Evolutionary conservation across 805 yeast genomes (phyloP), one percentile per base, ranked within the genome.

Genomic region (Kodamaea hsintzibuensis): DNA sequence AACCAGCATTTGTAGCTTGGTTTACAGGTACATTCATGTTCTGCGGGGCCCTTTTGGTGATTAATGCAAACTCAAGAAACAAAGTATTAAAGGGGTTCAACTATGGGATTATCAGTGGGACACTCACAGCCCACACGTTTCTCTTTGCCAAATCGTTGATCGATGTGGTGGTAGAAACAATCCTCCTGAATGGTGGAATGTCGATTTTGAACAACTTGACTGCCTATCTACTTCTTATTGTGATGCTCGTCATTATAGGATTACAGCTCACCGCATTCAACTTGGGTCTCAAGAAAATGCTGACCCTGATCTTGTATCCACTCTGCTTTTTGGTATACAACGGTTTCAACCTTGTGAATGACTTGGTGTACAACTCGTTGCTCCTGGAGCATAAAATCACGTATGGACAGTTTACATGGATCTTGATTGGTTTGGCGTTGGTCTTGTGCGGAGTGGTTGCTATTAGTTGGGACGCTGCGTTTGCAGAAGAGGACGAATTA

Each of bases 301-400:
- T 91, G 50, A 89, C 97, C 0, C 83, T 93, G 1, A 79, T 90
- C 14, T 74, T 91, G 33, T 91, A 91, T 64, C 97, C 97, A 0
- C 72, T 91, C 57, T 88, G 91, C 35, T 91, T 91, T 67, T 86
- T 95, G 69, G 82, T 89, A 45, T 91, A 88, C 74, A 91, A 89
- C 72, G 71, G 89, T 49, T 76, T 81, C 55, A 86, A 88, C 59
- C 65, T 76, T 55, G 61, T 75, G 53, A 76, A 76, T 54, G 80
- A 74, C 53, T 56, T 76, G 45, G 80, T 85, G 37, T 72, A 83
- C 57, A 89, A 89, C 68, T 85, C 88, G 14, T 68, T 88, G 42
- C 74, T 88, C 7, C 79, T 83, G 61, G 64, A 62, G 17, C 65
- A 68, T 14, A 56, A 55, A 42, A 69, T 76, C 64, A 59, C 70